Base-by-base conservation (phyloP, 2,329 filamentous ascomycete species). In the Apiospora kogelbergensis region DNA sequence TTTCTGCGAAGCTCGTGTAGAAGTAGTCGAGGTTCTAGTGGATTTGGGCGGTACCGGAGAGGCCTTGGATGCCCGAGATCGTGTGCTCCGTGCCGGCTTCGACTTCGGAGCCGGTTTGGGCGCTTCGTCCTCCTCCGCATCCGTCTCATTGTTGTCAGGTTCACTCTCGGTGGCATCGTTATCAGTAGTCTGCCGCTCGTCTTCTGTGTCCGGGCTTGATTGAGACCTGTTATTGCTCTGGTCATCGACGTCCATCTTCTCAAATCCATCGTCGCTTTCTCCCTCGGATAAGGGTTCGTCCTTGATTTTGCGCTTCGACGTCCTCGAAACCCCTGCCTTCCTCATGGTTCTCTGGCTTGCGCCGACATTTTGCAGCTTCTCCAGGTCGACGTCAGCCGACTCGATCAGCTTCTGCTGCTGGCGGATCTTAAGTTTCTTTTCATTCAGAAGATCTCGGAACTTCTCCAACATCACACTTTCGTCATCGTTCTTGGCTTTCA, bases 381-480 rank as follows among this genome's bases (percentile, higher is more conserved):
- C 75, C 17, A 78, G 74, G 40, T 83, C 81, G 44, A 84, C 77
- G 67, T 85, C 84, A 3, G 83, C 83, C 2, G 81, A 73, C 3
- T 81, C 78, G 30, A 94, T 79, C 24, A 92, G 79, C 46, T 87
- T 85, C 74, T 92, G 89, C 79, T 94, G 91, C 74, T 94, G 88
- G 57, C 92, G 82, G 65, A 95, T 94, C 80, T 93, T 94, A 67
- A 90, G 82, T 79, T 95, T 95, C 82, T 95, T 95, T 77, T 91
- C 88, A 73, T 95, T 95, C 1, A 95, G 81, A 2, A 95, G 82
- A 68, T 88, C 83, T 68, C 88, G 86, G 73, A 93, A 93, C 76
- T 93, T 93, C 70, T 88, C 86, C 1, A 95, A 80, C 68, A 95
- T 80, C 22, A 85, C 84, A 1, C 85, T 84, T 78, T 95, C 92